phyloP scores from a whole-genome alignment of 805 yeast genomes.

The Saturnispora hagleri region DNA sequence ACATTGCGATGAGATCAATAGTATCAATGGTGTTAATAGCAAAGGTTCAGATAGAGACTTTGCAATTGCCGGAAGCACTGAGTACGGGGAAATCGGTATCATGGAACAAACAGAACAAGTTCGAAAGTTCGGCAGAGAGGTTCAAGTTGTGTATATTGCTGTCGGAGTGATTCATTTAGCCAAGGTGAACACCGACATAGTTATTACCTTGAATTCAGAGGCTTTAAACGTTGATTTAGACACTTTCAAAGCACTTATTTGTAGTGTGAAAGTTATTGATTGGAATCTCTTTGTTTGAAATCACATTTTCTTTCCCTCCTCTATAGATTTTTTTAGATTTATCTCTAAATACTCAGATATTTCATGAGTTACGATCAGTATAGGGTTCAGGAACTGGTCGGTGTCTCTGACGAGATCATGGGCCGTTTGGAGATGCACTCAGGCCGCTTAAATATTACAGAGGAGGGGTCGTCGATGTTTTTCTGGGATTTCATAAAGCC shows the following conservation, averaged over 20 bases:
- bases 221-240: background rate
- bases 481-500: constrained; percentile 60
- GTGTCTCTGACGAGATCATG: background rate
- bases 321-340: background rate
- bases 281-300: constrained; percentile 6
- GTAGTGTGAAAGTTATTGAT: constrained; percentile 1
- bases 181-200: background rate
- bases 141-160: background rate
- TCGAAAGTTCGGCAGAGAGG: constrained; percentile 3
- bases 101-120: background rate
- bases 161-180: constrained; percentile 4
- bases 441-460: constrained; percentile 9
- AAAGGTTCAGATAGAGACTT: background rate
- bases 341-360: background rate
- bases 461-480: constrained; percentile 33
- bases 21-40: background rate
- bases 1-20: constrained; percentile 3
- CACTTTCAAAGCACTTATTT: background rate
- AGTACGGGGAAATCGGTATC: background rate
- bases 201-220: background rate
- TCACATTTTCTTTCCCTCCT: background rate
- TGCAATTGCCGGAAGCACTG: background rate
- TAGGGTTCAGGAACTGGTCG: background rate
- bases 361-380: background rate
- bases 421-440: constrained; percentile 10